Evolutionary conservation across 2,329 filamentous ascomycete genomes (phyloP).

Genomic region (Escovopsis weberi): DNA sequence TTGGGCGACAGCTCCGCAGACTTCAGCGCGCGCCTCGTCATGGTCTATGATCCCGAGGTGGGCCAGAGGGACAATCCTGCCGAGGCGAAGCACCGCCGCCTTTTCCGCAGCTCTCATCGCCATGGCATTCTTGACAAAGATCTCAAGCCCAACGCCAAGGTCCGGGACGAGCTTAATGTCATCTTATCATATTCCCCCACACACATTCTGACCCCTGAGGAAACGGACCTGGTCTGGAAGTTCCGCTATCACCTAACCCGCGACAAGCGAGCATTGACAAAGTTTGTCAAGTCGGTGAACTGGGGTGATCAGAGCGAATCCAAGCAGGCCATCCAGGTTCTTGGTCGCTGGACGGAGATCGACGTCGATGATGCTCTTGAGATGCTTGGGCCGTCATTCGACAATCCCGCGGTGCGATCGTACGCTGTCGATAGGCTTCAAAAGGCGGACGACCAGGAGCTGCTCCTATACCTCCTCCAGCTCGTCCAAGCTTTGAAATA

Average conservation of each 20-base stretch:
- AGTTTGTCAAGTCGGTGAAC: slow-evolving; percentile 95
- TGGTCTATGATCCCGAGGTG: slow-evolving; percentile 87
- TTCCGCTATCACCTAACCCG: slow-evolving; percentile 89
- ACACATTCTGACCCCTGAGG: slow-evolving; percentile 72
- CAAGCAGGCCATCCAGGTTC: slow-evolving; percentile 75
- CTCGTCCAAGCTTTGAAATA: slow-evolving; percentile 94
- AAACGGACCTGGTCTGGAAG: slow-evolving; percentile 95
- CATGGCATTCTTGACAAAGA: slow-evolving; percentile 93
- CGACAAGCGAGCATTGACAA: slow-evolving; percentile 85
- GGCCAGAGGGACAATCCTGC: slow-evolving; percentile 83
- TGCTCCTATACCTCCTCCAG: slow-evolving; percentile 82
- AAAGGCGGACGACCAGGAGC: slow-evolving; percentile 84
- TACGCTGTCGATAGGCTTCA: slow-evolving; percentile 87
- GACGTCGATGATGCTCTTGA: slow-evolving; percentile 95
- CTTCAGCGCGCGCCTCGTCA: slow-evolving; percentile 50
- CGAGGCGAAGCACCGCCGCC: slow-evolving; percentile 82
- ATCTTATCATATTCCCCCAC: slow-evolving; percentile 91
- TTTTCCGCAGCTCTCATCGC: slow-evolving; percentile 78
- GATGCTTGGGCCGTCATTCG: slow-evolving; percentile 80
- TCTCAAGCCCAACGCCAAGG: slow-evolving; percentile 89
- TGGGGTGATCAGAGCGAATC: slow-evolving; percentile 80
- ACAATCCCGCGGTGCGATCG: slow-evolving; percentile 73
- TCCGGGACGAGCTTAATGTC: slow-evolving; percentile 80
- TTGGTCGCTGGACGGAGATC: slow-evolving; percentile 90
- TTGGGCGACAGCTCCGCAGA: slow-evolving; percentile 36